A percentile compares a stretch with the other conserved stretches of the same genome.
Conservation (phyloP, 2,329 filamentous ascomycete genomes). For the Tolypocladium pustulatum region DNA sequence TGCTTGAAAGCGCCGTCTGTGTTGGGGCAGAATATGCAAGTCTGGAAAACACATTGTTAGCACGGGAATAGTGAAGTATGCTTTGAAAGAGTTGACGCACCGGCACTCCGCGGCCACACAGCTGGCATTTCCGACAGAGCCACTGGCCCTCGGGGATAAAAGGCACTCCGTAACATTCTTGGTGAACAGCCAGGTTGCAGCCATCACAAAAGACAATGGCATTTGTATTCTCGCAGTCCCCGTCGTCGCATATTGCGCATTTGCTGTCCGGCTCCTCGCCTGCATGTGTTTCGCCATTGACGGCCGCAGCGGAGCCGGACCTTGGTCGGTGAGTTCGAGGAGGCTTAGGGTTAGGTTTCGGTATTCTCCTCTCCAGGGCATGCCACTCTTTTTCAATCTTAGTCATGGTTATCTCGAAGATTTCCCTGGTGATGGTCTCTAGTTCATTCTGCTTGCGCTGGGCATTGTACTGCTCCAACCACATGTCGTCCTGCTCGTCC, state of each 20-base stretch:
- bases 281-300: conserved; percentile 76
- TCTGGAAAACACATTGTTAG: conserved; percentile 33
- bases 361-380: conserved; percentile 87
- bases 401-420: conserved; percentile 96
- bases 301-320: conserved; percentile 87
- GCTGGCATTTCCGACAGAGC: conserved; percentile 93
- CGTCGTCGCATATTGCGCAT: conserved; percentile 95
- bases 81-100: conserved; percentile 32
- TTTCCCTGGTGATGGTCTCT: conserved; percentile 78
- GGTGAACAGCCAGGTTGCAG: conserved; percentile 93
- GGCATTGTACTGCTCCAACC: conserved; percentile 76
- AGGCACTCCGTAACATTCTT: conserved; percentile 97
- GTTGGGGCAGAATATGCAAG: conserved; percentile 97
- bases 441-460: conserved; percentile 64
- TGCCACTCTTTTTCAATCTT: conserved; percentile 99
- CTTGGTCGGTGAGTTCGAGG: conserved; percentile 88
- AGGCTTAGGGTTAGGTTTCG: conserved; percentile 92
- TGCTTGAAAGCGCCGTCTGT: conserved; percentile 98
- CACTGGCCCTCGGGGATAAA: conserved; percentile 98
- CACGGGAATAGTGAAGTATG: neutral
- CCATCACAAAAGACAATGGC: conserved; percentile 98
- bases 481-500: conserved; percentile 98
- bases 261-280: conserved; percentile 96
- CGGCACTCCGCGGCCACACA: conserved; percentile 84
- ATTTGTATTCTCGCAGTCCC: conserved; percentile 99